Evolutionary conservation across 257 asterid genomes (phyloP), one percentile per base, ranked within the genome.

Genomic region (Jaltomata sinuosa): DNA sequence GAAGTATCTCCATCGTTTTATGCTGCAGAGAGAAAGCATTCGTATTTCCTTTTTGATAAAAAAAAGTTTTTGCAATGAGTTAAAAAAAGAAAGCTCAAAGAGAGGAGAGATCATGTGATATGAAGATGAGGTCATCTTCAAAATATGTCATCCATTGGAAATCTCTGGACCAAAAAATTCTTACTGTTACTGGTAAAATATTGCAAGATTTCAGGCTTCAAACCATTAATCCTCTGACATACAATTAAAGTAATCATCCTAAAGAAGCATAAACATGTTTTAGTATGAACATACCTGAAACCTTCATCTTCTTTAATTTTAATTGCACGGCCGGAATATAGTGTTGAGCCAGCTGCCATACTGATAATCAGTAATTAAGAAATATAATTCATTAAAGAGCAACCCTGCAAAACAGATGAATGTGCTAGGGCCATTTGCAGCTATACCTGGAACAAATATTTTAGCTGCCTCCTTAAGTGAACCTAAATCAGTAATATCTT

Each of bases 261-360:
- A 80, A 38, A 83, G 69, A 65, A 45, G 49, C 76, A 77, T 36
- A n/a, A 3, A 81, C 18, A 29, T 65, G 72, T 11, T 18, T 68
- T 34, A 27, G 69, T 14, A 80, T 65, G 69, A 74, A 83, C 68
- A 74, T 86, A 93, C 98, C 97, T 94, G 85, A 89, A 92, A 52
- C 98, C 97, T 85, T 93, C 98, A 8, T 93, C 98, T 87, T 93
- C 99, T 90, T 93, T 96, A 64, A 94, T 91, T 87, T 93, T 96
- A 84, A 96, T 89, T 36, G 93, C 85, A 74, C 95, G 93, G 31
- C 95, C 99, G 52, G 97, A 89, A 87, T 89, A 96, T 83, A 96
- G 84, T 72, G 90, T 90, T n/a, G 97, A 79, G 52, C 96, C 94
- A 87, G 87, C 99, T 96, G 91, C 85, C 81, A 36, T 68, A 31